phyloP scores from a whole-genome alignment of 192 early-diverging fungal species.

The Rhizoclosmatium globosum region DNA sequence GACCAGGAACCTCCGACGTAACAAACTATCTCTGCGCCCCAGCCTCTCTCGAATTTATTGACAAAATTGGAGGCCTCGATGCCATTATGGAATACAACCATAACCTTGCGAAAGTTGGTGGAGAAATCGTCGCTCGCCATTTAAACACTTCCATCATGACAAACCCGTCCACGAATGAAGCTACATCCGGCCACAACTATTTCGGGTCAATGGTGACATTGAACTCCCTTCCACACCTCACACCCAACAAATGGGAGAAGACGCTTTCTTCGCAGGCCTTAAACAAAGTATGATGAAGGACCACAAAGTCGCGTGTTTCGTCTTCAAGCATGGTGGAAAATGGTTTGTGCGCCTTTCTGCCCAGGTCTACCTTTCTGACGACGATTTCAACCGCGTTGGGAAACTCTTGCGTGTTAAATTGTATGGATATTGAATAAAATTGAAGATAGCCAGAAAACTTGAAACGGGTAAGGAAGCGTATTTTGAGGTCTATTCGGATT shows the following conservation, averaged over 20 bases:
- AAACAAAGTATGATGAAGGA: conserved; percentile 44
- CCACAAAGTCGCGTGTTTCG: conserved; percentile 46
- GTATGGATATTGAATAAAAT: not conserved
- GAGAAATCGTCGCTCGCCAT: too few relatives aligned
- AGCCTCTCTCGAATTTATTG: conserved; percentile 58
- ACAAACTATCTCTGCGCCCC: conserved; percentile 43
- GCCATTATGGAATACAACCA: conserved; percentile 64
- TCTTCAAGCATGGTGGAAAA: conserved; percentile 54
- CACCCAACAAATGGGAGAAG: conserved; percentile 1
- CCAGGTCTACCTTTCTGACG: conserved; percentile 48
- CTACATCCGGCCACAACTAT: conserved; percentile 46
- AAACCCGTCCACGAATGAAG: not conserved
- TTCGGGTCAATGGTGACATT: conserved; percentile 68
- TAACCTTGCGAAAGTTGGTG: conserved; percentile 59
- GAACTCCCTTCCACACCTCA: conserved; percentile 52
- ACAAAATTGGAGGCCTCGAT: conserved; percentile 67
- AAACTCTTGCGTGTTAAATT: conserved; percentile 6
- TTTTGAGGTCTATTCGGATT: too few relatives aligned
- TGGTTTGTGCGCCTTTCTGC: conserved; percentile 64
- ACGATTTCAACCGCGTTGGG: conserved; percentile 4
- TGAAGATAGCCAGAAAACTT: not conserved
- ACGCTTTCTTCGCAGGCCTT: conserved; percentile 18
- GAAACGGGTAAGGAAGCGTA: not conserved
- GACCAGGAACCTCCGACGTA: conserved; percentile 37
- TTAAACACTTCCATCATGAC: conserved; percentile 48